A percentile compares a stretch with the other conserved stretches of the same genome.
These are phyloP conservation scores for Arthroderma sp. DNA, from an alignment of 2,329 filamentous ascomycete species.

Conservation along the genomic window DNA sequence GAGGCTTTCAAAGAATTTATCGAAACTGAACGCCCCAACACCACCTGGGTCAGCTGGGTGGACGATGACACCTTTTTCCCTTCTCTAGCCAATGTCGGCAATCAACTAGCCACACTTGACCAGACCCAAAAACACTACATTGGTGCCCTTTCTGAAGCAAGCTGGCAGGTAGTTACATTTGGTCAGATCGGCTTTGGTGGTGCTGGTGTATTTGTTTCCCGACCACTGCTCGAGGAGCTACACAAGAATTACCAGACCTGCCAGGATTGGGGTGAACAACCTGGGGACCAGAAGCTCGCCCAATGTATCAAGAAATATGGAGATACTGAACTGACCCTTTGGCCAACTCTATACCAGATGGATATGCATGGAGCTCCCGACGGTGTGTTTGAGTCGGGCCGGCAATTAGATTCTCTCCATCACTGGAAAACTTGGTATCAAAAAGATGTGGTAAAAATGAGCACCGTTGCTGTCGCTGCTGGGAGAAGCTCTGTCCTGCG, in stretches of 20 bases:
- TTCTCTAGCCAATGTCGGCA: constrained; percentile 25
- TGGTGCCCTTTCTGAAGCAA: constrained; percentile 30
- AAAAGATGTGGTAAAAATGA: constrained; percentile 34
- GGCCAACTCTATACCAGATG: constrained; percentile 33
- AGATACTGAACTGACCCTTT: constrained; percentile 26
- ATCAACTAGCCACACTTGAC: constrained; percentile 28
- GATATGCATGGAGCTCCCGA: constrained; percentile 30
- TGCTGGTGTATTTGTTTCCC: constrained; percentile 32
- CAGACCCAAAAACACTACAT: constrained; percentile 30
- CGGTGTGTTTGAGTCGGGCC: constrained; percentile 31
- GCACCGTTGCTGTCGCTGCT: constrained; percentile 26
- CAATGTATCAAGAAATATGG: constrained; percentile 30
- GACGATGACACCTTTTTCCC: constrained; percentile 34
- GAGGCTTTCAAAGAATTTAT: constrained; percentile 28
- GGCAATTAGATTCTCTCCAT: constrained; percentile 31
- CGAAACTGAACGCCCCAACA: constrained; percentile 25
- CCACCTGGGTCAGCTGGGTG: constrained; percentile 30
- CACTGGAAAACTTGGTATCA: constrained; percentile 34
- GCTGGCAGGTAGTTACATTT: constrained; percentile 32
- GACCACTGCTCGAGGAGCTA: constrained; percentile 26
- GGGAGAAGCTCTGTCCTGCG: constrained; percentile 30
- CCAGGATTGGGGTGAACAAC: constrained; percentile 30
- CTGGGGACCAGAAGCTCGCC: constrained; percentile 32
- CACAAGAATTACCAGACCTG: constrained; percentile 29
- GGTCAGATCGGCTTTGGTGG: constrained; percentile 33